phyloP scores from a whole-genome alignment of 768 basidiomycete genomes.

The Russula ochroleuca region DNA sequence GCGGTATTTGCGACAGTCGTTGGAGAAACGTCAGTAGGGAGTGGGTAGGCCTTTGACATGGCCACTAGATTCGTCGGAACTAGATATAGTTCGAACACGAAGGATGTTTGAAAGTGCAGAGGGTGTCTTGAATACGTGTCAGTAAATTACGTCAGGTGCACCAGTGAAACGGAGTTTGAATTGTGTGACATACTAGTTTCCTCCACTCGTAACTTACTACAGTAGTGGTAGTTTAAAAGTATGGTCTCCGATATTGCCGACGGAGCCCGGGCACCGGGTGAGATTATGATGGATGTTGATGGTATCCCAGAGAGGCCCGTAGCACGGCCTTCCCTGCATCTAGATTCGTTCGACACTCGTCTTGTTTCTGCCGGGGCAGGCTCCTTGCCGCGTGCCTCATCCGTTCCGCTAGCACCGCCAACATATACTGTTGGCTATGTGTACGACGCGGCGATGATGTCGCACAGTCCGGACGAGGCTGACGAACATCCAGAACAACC shows the following conservation, averaged over 20 bases:
- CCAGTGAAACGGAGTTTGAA: slow-evolving; percentile 10
- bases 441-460: slow-evolving; percentile 82
- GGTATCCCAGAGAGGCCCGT: slow-evolving; percentile 2
- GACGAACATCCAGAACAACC: slow-evolving; percentile 76
- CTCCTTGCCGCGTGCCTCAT: slow-evolving; percentile 31
- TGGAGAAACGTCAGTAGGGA: slow-evolving; percentile 66
- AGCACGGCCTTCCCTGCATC: slow-evolving; percentile 1
- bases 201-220: neutral
- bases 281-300: slow-evolving; percentile 19
- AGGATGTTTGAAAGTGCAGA: too few relatives aligned
- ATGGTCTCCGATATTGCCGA: slow-evolving; percentile 19
- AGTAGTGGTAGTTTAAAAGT: neutral
- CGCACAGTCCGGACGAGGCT: slow-evolving; percentile 62
- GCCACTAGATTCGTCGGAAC: slow-evolving; percentile 34
- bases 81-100: neutral
- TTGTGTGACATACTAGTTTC: neutral
- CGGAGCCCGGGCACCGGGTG: slow-evolving; percentile 11
- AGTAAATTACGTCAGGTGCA: slow-evolving; percentile 6
- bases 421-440: slow-evolving; percentile 67
- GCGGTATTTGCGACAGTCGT: slow-evolving; percentile 80
- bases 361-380: slow-evolving; percentile 13
- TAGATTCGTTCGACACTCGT: slow-evolving; percentile 10
- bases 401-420: slow-evolving; percentile 28
- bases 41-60: slow-evolving; percentile 70
- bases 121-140: slow-evolving; percentile 4